Evolutionary conservation across 305 asterid genomes (phyloP), one percentile per base, ranked within the genome.

Genomic region (Fraxinus floribunda): DNA sequence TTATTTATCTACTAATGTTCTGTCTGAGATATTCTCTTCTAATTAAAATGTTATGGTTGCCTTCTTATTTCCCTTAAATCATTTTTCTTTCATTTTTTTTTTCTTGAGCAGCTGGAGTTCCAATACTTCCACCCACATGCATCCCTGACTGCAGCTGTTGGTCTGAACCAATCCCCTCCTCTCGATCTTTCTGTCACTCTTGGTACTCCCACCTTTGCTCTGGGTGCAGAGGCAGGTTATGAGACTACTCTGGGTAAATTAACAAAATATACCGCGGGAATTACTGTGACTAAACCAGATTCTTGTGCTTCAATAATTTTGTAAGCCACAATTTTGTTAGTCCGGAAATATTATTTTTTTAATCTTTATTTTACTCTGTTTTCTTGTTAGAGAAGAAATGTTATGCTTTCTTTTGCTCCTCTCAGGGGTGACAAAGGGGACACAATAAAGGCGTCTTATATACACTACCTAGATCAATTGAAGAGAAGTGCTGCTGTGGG

Each of bases 101-200:
- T 49, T 39, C 72, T 71, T 72, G 1, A 91, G 89, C 91, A 94
- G 99, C 78, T 92, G 75, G 98, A 95, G 82, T 83, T 94, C 80
- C 97, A 94, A 73, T 93, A 95, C 86, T 90, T 89, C 85, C 98
- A 95, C 82, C 97, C 94, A 78, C 93, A 95, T 85, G 98, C 98
- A 72, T 88, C 97, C 74, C 79, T 95, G 74, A 80, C 94, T 82
- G 90, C 97, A 77, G 97, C 98, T 44, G 91, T 90, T 76, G 93
- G 92, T 78, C 86, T 88, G 83, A 93, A 86, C 81, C 91, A 91
- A 87, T 78, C 89, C 38, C 98, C 98, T 46, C 89, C 91, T 35
- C 55, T 94, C 32, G 97, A 94, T 86, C 86, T 93, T 22, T 90
- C 98, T 0, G 90, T 88, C 78, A 92, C 98, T 9, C 89, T 94